These are phyloP conservation scores for Geranium incanum DNA, from an alignment of 441 rosid genomes.

Conservation along the genomic window DNA sequence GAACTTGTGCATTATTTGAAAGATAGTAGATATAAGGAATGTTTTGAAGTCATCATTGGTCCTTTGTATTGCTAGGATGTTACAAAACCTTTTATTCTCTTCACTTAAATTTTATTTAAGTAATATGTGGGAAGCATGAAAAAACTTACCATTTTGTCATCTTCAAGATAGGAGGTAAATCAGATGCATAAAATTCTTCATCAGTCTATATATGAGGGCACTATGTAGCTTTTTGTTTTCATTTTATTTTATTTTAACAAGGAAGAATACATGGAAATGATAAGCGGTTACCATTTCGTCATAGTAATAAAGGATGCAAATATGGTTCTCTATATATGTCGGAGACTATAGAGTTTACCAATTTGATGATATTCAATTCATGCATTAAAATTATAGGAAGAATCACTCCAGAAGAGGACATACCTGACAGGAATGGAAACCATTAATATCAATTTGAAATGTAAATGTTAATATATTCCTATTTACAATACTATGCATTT, in stretches of 20 bases:
- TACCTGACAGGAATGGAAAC: not conserved
- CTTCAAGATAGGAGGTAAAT: not conserved
- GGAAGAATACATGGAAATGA: not conserved
- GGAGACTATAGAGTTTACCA: too few relatives aligned
- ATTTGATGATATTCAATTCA: too few relatives aligned
- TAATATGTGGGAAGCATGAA: not conserved
- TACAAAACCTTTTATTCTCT: not conserved
- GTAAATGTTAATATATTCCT: not conserved
- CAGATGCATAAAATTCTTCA: not conserved
- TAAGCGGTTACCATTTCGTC: not conserved
- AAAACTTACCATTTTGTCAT: not conserved
- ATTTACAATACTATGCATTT: not conserved
- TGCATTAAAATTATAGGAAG: not conserved
- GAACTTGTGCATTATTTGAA: not conserved
- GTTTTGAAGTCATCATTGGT: not conserved
- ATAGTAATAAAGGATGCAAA: not conserved
- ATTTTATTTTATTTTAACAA: not conserved
- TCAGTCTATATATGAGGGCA: not conserved
- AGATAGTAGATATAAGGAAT: not conserved
- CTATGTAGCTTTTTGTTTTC: not conserved
- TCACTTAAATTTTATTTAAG: not conserved
- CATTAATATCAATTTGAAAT: not conserved
- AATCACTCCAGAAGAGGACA: not conserved
- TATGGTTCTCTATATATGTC: too few relatives aligned
- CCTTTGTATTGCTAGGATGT: not conserved